Base-by-base conservation (phyloP, 345 rosid genomes). In the Rhodamnia rubescens region DNA sequence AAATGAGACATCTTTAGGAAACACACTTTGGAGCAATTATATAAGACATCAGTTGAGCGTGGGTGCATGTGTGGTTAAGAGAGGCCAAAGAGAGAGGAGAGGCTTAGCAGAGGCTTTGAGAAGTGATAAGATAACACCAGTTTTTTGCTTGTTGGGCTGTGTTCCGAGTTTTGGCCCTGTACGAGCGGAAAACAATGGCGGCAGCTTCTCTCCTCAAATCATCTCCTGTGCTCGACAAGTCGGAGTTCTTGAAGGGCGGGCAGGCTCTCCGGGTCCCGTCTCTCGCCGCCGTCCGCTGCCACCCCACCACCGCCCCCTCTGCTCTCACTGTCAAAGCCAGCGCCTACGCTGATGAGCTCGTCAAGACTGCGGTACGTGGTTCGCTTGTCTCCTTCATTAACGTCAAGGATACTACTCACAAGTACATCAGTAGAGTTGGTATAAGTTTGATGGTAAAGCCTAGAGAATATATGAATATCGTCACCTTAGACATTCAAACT, bases 271-370 rank as follows among this genome's bases (percentile, higher is more conserved):
- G 98, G 87, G 91, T 90, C 84, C 90, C 94, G 52, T 90, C 95
- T 3, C 92, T 88, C 74, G 91, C 90, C 86, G 32, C 87, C 11
- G 86, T 93, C 74, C 86, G 93, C 83, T 91, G 92, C 89, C 88
- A 81, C 87, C 86, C 96, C 47, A 56, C 90, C 69, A 82, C 92
- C 69, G 54, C 96, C 7, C 52, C 87, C 11, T 89, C 92, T 0
- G 84, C 86, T 53, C 89, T 95, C 84, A 86, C 94, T 85, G 85
- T 95, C 89, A 96, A 94, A 26, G 97, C 98, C 26, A 89, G 98
- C 22, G 83, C 83, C 87, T 97, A 97, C 83, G 97, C 98, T 6
- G 98, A 97, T 87, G 99, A 97, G 94, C 99, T 97, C 80, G 91
- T 97, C 88, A 94, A 95, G 92, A 97, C 98, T 14, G 99, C 98